Evolutionary conservation across 73 alveolate species (phyloP).

Genomic region (Paramecium tetraurelia): DNA sequence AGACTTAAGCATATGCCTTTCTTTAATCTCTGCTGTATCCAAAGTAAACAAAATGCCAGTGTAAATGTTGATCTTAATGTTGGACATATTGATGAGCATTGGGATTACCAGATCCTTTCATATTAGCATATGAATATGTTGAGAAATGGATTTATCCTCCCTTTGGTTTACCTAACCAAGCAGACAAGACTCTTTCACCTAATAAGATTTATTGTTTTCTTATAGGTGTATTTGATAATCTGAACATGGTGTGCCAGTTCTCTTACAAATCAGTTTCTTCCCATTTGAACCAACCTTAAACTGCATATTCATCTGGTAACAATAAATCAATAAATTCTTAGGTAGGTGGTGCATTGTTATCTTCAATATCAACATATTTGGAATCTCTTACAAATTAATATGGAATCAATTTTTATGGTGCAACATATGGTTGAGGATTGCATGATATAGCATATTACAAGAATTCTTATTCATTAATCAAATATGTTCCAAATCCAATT

Average conservation of each 20-base stretch:
- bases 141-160: slow-evolving; percentile 41
- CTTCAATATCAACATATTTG: not conserved
- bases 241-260: slow-evolving; percentile 19
- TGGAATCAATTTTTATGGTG: not conserved
- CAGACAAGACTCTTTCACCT: slow-evolving; percentile 45
- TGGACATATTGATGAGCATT: not conserved
- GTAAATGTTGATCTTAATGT: not conserved
- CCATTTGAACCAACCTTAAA: slow-evolving; percentile 45
- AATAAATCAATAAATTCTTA: not conserved
- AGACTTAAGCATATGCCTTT: slow-evolving; percentile 47
- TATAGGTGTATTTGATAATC: not conserved
- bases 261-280: not conserved
- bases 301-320: slow-evolving; percentile 36
- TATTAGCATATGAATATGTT: slow-evolving; percentile 12
- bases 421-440: slow-evolving; percentile 24
- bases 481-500: slow-evolving; percentile 33
- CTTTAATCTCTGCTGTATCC: slow-evolving; percentile 29
- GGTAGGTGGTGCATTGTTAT: not conserved
- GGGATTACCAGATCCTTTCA: slow-evolving; percentile 48
- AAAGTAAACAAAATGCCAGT: slow-evolving; percentile 40
- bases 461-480: not conserved
- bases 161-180: slow-evolving; percentile 42
- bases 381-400: not conserved
- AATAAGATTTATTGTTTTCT: slow-evolving; percentile 17
- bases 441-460: not conserved